phyloP scores from a whole-genome alignment of 768 basidiomycete species.

The Termitomyces sp. region DNA sequence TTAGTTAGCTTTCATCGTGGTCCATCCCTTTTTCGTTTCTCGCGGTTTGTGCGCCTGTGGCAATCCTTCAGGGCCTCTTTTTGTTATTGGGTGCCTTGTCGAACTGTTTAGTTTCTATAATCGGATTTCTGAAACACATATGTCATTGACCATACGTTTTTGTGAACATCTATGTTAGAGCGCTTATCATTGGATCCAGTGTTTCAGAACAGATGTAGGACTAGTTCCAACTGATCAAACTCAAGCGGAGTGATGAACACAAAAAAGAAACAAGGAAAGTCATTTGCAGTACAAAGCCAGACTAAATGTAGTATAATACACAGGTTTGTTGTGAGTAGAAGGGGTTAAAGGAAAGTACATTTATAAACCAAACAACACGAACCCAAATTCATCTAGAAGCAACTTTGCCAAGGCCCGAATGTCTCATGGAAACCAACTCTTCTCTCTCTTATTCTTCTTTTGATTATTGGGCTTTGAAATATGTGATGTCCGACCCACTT shows the following conservation, averaged over 20 bases:
- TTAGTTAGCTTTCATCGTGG: background rate
- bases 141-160: background rate
- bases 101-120: background rate
- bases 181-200: background rate
- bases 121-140: background rate
- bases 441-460: background rate
- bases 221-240: background rate
- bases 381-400: background rate
- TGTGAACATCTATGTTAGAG: background rate
- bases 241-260: background rate
- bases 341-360: background rate
- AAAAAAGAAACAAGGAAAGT: background rate
- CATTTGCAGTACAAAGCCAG: background rate
- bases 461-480: background rate
- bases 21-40: background rate
- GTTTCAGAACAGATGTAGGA: background rate
- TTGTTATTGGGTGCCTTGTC: background rate
- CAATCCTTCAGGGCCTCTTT: background rate
- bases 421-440: background rate
- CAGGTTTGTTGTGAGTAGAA: background rate
- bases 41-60: conserved; percentile 2
- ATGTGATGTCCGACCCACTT: background rate
- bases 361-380: background rate
- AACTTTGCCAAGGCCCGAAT: background rate
- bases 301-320: background rate